Base-by-base conservation (phyloP, 2,329 filamentous ascomycete genomes). In the Pyrenophora seminiperda region DNA sequence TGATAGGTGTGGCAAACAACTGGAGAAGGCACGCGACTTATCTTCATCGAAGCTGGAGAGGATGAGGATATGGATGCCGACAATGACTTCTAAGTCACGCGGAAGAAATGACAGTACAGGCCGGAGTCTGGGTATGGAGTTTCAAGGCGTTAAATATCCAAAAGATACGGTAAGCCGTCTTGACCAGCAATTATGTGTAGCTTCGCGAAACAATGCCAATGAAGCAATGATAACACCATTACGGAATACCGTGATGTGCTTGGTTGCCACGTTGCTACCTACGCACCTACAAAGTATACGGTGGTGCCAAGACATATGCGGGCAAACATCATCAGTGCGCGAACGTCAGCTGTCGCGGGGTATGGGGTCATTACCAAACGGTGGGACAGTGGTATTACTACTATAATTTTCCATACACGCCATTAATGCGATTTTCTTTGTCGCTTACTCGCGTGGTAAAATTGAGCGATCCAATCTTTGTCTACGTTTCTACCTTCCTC, bases 1-100 rank as follows among this genome's bases (percentile, higher is more conserved):
- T 2, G 11, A 50, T 47, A 81, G 79, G 76, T 81, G 53, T 82
- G 79, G 79, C 79, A 82, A 73, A 81, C 79, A 31, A 79, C 79
- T 10, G 77, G 76, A 30, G 78, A 81, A 65, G 79, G 79, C 7
- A 81, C 79, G 6, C 66, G 79, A 41, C 69, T 82, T 44, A 77
- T 82, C 13, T 82, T 82, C 53, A 81, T 82, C 50, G 79, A 82
- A 56, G 73, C 78, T 31, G 79, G 76, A 37, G 71, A 78, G 43
- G 74, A 73, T 50, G 70, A 75, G 34, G 72, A 73, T 19, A 74
- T 75, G 71, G 71, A 71, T 47, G 68, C 71, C 40, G 65, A 73
- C 41, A 64, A 73, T 18, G 67, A 71, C 29, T 70, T 69, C 37
- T 72, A 53, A 56, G 54, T 41, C 43, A 54, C 29, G 47, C 34